These are phyloP conservation scores for Heimioporus sp. DNA, from an alignment of 768 basidiomycete species.

Conservation along the genomic window DNA sequence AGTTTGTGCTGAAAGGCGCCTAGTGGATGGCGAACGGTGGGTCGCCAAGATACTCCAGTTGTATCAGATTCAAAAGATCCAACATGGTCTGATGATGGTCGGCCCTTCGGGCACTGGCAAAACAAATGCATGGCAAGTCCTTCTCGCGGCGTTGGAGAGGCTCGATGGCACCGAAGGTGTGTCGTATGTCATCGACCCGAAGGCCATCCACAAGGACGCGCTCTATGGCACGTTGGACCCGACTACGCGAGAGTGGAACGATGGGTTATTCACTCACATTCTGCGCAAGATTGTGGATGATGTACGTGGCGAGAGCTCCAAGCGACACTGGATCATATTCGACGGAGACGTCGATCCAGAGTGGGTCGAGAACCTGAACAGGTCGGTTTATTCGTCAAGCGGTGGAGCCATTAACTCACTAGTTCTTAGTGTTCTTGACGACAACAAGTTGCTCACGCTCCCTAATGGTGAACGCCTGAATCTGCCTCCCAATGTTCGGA, in stretches of 20 bases:
- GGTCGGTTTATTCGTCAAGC: constrained; percentile 46
- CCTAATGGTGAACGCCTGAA: constrained; percentile 98
- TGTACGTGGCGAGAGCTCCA: constrained; percentile 94
- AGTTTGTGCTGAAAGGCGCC: constrained; percentile 82
- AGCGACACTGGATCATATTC: constrained; percentile 99
- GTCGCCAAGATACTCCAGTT: constrained; percentile 94
- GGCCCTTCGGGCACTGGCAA: constrained; percentile 97
- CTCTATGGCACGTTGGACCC: constrained; percentile 96
- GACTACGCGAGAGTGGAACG: constrained; percentile 99
- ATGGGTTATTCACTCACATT: constrained; percentile 97
- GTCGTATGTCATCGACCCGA: constrained; percentile 96
- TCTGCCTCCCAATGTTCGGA: constrained; percentile 92
- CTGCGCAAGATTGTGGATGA: constrained; percentile 98
- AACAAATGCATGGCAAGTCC: constrained; percentile 94
- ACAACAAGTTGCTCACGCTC: constrained; percentile 95
- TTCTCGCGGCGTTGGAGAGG: constrained; percentile 85
- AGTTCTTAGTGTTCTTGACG: constrained; percentile 82
- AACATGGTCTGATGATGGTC: constrained; percentile 99
- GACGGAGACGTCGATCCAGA: constrained; percentile 99
- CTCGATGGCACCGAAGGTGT: constrained; percentile 92
- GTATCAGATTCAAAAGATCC: constrained; percentile 99
- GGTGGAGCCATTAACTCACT: constrained; percentile 1
- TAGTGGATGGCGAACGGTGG: constrained; percentile 89
- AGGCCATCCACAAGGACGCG: constrained; percentile 98
- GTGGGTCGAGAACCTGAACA: constrained; percentile 99